Evolutionary conservation across 2,329 filamentous ascomycete species (phyloP), one percentile per base, ranked within the genome.

Genomic region (Pestalotiopsis sp.): DNA sequence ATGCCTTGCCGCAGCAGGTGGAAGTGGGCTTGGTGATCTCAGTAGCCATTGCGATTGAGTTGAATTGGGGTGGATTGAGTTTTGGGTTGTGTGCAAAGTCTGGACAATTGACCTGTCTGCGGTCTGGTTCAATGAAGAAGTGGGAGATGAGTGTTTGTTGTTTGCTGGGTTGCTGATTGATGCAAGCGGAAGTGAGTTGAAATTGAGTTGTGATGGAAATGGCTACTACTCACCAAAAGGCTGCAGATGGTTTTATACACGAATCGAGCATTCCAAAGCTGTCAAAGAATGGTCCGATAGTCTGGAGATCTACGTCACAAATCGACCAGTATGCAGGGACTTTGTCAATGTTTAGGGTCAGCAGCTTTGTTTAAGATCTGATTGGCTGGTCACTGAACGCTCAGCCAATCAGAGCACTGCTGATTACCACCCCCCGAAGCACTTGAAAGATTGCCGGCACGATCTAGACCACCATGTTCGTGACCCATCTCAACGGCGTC

Each of bases 1-100:
- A 76, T 75, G 82, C 83, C 78, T 86, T 84, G 78, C 84, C 83
- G 79, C 86, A 88, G 85, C 86, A 89, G 72, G 84, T 88, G 67
- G 84, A 80, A 26, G 74, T 74, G 39, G 80, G 73, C 73, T 79
- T 77, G 40, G 70, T 70, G 66, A 75, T 73, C 70, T 72, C 67
- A 59, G 77, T 74, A 66, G 78, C 73, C 74, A 81, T 81, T 71
- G 71, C 76, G 70, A 67, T 48, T 57, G 65, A 40, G 66, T 68
- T 68, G 57, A 64, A 22, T 26, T 65, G 63, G 9, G 13, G 30
- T 26, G 24, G 40, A 38, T 22, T 40, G 56, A 58, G 11, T 58
- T 35, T 35, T 35, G 7, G 6, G 30, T 35, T 35, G 30, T 35
- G 56, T 57, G 55, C 11, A 26, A 26, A 35, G 30, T 61, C 20